phyloP scores from a whole-genome alignment of 2,329 filamentous ascomycete species.

The Pseudocercospora fuligena region DNA sequence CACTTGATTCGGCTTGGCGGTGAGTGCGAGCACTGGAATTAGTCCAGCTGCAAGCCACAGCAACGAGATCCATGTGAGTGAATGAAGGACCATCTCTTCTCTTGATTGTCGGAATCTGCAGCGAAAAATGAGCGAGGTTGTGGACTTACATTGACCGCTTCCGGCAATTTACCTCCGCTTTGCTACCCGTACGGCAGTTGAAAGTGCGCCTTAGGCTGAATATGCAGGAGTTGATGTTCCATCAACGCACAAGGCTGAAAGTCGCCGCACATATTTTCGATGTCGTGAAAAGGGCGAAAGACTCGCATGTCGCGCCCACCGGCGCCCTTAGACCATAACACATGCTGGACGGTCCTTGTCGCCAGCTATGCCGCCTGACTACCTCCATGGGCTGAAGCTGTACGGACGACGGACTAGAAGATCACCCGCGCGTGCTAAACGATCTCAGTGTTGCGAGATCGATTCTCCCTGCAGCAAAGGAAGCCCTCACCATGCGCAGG shows the following conservation, averaged over 20 bases:
- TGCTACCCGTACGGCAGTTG: neutral
- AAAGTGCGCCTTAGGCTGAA: neutral
- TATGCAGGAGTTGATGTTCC: neutral
- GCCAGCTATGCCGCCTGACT: no score
- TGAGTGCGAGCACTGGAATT: neutral
- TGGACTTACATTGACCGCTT: neutral
- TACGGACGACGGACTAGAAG: no score
- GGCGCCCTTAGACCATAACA: no score
- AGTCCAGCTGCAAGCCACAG: neutral
- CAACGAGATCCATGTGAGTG: neutral
- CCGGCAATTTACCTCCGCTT: neutral
- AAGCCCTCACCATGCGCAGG: no score
- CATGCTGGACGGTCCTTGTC: no score
- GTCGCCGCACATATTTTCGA: neutral
- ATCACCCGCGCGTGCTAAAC: no score
- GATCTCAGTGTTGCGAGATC: no score
- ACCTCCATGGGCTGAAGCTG: no score
- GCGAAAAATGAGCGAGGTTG: neutral
- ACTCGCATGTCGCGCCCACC: no score
- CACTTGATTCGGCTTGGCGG: conserved; percentile 54
- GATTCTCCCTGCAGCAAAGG: no score
- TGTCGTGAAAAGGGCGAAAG: neutral
- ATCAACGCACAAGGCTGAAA: neutral
- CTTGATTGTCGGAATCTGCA: neutral
- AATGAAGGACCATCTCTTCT: neutral